Conservation (phyloP, 257 asterid genomes). For the Fraxinus pennsylvanica region DNA sequence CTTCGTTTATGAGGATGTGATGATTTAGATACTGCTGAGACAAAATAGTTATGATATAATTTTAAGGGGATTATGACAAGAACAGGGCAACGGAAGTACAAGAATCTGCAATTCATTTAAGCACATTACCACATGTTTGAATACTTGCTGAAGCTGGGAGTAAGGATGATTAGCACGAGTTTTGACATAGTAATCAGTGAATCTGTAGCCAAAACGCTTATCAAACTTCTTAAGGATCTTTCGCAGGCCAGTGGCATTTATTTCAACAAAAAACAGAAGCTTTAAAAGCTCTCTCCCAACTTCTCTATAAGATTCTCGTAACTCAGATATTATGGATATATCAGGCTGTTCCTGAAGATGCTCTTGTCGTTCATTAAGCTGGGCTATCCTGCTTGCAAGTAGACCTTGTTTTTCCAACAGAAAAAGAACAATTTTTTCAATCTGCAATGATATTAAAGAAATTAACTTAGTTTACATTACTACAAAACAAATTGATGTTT, state of each 20-base stretch:
- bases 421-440: conserved; percentile 53
- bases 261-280: conserved; percentile 52
- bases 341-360: conserved; percentile 51
- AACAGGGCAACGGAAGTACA: neutral
- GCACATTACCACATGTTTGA: conserved; percentile 58
- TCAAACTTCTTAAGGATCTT: conserved; percentile 61
- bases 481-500: neutral
- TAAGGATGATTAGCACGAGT: conserved; percentile 63
- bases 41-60: neutral
- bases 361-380: conserved; percentile 47
- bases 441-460: conserved; percentile 32
- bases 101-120: neutral
- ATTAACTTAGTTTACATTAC: neutral
- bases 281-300: conserved; percentile 55
- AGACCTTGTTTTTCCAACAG: conserved; percentile 55
- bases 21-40: conserved; percentile 13
- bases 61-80: neutral
- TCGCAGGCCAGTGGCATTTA: conserved; percentile 53
- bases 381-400: conserved; percentile 46
- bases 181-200: conserved; percentile 55
- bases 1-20: neutral
- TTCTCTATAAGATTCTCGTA: conserved; percentile 53
- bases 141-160: conserved; percentile 59
- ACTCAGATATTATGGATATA: conserved; percentile 41
- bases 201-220: conserved; percentile 51